Base-by-base conservation (phyloP, 2,329 filamentous ascomycete species). In the Orbilia javanica region DNA sequence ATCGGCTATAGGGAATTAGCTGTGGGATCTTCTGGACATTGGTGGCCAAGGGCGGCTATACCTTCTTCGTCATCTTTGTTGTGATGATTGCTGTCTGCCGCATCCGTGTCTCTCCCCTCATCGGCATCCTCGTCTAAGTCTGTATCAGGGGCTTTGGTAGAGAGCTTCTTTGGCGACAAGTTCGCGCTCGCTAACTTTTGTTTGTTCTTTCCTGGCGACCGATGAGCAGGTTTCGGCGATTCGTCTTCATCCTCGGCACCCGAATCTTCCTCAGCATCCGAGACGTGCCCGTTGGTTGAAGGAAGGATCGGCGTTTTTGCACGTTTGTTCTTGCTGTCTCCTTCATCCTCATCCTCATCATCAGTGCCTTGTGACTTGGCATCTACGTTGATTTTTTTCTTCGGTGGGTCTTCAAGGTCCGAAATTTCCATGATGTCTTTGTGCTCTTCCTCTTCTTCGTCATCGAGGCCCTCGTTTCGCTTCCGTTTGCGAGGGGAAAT, bases 1-100 rank as follows among this genome's bases (percentile, higher is more conserved):
- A 83, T 76, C 82, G 81, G 82, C 80, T 81, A 36, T 22, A 78
- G n/a, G 11, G 18, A 84, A 84, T 85, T 84, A 86, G 85, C 83
- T 87, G 46, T 27, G 31, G 11, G 55, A 84, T 88, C 87, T 88
- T 87, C 18, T 83, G 18, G 34, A 1, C n/a, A 2, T 25, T 27
- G 84, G 18, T 4, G 42, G 39, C 44, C 5, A 18, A n/a, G 31
- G 13, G 31, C 25, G 53, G 34, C 86, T 85, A 25, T 80, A 90
- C 89, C 80, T 68, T 85, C 85, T 36, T 79, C 76, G 34, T 79
- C 65, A 39, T 79, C 67, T 18, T 57, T 48, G 27, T 63, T 67
- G 1, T 46, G 67, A 29, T 68, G 67, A 25, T 73, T 67, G 57
- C 60, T 65, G n/a, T 72, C 66, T 15, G 72, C 66, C 5, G 60